Evolutionary conservation across 257 asterid species (phyloP).

Genomic region (Petunia secreta): DNA sequence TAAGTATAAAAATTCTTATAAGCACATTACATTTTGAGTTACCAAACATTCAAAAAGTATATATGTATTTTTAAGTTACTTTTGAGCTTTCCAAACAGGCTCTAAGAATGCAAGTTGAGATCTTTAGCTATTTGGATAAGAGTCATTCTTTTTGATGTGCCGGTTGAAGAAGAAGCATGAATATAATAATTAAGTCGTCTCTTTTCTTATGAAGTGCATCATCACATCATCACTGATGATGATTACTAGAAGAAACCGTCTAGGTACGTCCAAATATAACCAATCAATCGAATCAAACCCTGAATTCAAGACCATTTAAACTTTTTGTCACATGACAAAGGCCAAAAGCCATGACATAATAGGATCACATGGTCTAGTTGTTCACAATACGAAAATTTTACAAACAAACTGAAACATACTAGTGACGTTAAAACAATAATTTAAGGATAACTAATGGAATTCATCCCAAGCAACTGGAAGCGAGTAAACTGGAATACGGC

Average conservation of each 20-base stretch:
- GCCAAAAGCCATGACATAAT: slow-evolving; percentile 16
- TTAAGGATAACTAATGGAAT: not conserved
- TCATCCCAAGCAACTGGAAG: slow-evolving; percentile 19
- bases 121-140: slow-evolving; percentile 9
- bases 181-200: not conserved
- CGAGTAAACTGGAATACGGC: slow-evolving; percentile 12
- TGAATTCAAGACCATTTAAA: slow-evolving; percentile 13
- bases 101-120: not conserved
- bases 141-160: slow-evolving; percentile 6
- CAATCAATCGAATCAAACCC: slow-evolving; percentile 9
- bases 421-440: not conserved
- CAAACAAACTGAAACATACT: not conserved
- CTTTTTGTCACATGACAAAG: slow-evolving; percentile 19
- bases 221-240: not conserved
- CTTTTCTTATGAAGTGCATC: not conserved
- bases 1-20: no score
- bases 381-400: slow-evolving; percentile 13
- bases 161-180: not conserved
- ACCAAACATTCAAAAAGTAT: no score
- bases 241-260: not conserved
- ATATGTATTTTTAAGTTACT: no score
- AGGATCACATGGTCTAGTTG: slow-evolving; percentile 22
- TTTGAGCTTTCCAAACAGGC: no score
- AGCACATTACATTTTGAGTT: no score
- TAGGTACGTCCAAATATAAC: not conserved